A percentile compares a stretch with the other conserved stretches of the same genome.
Conservation (phyloP, 2,329 filamentous ascomycete genomes). For the Neofusicoccum sp. region DNA sequence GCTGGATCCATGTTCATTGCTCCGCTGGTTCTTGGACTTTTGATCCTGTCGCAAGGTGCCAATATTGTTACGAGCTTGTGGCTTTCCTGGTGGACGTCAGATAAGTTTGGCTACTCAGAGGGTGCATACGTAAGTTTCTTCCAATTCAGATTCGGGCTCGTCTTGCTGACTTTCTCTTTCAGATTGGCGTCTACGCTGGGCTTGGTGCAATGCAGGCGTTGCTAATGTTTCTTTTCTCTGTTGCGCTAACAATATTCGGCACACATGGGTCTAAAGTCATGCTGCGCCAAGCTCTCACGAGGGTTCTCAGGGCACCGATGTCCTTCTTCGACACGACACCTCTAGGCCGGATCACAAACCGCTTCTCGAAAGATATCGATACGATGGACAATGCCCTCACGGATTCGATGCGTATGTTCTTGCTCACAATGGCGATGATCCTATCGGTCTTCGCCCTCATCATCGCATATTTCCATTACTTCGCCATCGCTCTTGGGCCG, state of each 20-base stretch:
- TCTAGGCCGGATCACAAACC: constrained; percentile 91
- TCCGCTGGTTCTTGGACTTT: constrained; percentile 63
- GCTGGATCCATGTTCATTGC: constrained; percentile 73
- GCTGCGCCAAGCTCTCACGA: constrained; percentile 76
- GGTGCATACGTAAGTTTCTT: constrained; percentile 70
- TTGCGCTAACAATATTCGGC: constrained; percentile 75
- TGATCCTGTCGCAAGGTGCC: constrained; percentile 74
- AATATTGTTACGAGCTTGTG: constrained; percentile 89
- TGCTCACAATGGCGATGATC: constrained; percentile 81
- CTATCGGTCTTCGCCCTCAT: constrained; percentile 83
- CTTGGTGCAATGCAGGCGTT: constrained; percentile 72
- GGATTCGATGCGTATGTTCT: constrained; percentile 91
- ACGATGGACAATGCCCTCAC: constrained; percentile 94
- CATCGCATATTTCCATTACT: constrained; percentile 94
- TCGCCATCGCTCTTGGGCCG: constrained; percentile 68
- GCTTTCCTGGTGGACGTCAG: constrained; percentile 91
- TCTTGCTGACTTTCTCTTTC: constrained; percentile 31
- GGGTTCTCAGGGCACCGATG: constrained; percentile 72
- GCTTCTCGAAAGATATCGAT: constrained; percentile 93
- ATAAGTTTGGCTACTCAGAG: constrained; percentile 68
- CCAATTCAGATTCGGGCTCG: constrained; percentile 18
- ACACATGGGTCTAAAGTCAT: constrained; percentile 82
- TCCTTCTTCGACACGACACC: constrained; percentile 98
- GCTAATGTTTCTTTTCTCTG: constrained; percentile 79
- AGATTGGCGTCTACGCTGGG: constrained; percentile 68